Evolutionary conservation across 306 rosid species (phyloP).

Genomic region (Geum urbanum): DNA sequence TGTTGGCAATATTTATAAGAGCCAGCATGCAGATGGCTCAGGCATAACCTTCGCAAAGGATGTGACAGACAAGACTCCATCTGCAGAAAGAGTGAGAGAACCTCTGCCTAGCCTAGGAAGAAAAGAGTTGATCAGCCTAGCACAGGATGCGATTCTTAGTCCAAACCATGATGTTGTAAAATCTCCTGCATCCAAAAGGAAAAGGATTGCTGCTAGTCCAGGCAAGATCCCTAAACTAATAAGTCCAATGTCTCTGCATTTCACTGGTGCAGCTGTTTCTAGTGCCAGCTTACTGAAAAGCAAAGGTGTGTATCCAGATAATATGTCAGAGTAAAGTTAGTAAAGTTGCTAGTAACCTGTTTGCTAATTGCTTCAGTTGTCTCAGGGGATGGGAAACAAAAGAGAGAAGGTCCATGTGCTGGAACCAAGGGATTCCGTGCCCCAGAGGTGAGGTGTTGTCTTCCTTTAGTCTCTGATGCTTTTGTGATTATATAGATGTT

Average conservation of each 20-base stretch:
- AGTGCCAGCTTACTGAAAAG: constrained; percentile 21
- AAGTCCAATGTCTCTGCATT: constrained; percentile 34
- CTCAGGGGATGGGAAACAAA: constrained; percentile 28
- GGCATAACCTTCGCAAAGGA: constrained; percentile 32
- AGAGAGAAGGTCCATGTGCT: constrained; percentile 38
- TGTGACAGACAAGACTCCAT: constrained; percentile 24
- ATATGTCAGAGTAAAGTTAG: background rate
- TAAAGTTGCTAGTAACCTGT: background rate
- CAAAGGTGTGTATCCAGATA: constrained; percentile 27
- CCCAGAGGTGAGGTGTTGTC: constrained; percentile 31
- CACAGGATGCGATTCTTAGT: constrained; percentile 22
- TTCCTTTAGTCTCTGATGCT: constrained; percentile 4
- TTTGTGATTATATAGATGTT: background rate
- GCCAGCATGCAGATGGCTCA: constrained; percentile 34
- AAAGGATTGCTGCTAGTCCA: constrained; percentile 34
- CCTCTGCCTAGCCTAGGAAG: constrained; percentile 39
- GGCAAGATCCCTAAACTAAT: constrained; percentile 21
- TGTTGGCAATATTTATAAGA: constrained; percentile 24
- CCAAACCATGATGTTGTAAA: constrained; percentile 20
- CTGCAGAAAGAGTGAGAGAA: constrained; percentile 32
- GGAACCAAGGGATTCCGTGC: constrained; percentile 46
- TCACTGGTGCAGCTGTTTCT: constrained; percentile 19
- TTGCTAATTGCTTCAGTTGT: constrained; percentile 8
- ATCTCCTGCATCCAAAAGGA: constrained; percentile 26
- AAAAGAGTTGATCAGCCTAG: constrained; percentile 31